Evolutionary conservation across 2,329 filamentous ascomycete genomes (phyloP).

Genomic region (Anthostomella pinea): DNA sequence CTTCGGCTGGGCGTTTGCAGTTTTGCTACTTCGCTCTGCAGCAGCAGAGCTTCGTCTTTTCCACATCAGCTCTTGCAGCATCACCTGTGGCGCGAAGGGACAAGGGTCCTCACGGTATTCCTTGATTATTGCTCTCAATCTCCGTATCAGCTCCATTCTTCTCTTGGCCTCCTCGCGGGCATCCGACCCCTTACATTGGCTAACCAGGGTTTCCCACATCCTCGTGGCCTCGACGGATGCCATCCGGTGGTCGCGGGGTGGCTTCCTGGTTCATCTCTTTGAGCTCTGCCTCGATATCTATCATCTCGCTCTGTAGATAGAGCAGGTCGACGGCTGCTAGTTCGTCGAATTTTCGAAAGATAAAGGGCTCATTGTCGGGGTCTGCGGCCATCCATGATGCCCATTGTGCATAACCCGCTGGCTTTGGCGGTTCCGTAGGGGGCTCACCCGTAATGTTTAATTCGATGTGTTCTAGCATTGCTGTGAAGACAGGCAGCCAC

Average conservation of each 20-base stretch:
- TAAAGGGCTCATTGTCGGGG: slow-evolving; percentile 7
- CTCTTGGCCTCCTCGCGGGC: not conserved
- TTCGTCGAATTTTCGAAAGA: slow-evolving; percentile 10
- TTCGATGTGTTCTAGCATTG: too few relatives aligned
- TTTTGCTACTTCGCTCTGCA: slow-evolving; percentile 1
- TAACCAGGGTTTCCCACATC: slow-evolving; percentile 6
- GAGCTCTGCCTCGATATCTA: slow-evolving; percentile 4
- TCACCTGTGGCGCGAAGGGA: not conserved
- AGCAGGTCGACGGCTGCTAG: slow-evolving; percentile 9
- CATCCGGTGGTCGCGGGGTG: slow-evolving; percentile 3
- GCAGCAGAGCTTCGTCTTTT: slow-evolving; percentile 6
- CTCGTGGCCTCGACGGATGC: slow-evolving; percentile 1
- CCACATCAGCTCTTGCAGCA: not conserved
- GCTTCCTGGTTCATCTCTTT: slow-evolving; percentile 1
- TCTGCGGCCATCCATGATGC: slow-evolving; percentile 9
- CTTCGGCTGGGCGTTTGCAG: slow-evolving; percentile 2
- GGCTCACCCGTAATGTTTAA: too few relatives aligned
- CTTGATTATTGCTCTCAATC: not conserved
- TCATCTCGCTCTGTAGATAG: slow-evolving; percentile 7
- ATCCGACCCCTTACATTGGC: not conserved
- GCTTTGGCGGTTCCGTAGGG: not conserved
- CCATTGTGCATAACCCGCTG: slow-evolving; percentile 3
- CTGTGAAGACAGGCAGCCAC: too few relatives aligned
- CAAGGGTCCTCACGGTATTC: slow-evolving; percentile 1
- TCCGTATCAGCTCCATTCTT: slow-evolving; percentile 1